A percentile compares a stretch with the other conserved stretches of the same genome.
phyloP scores from a whole-genome alignment of 345 rosid genomes.

The Syzygium oleosum region DNA sequence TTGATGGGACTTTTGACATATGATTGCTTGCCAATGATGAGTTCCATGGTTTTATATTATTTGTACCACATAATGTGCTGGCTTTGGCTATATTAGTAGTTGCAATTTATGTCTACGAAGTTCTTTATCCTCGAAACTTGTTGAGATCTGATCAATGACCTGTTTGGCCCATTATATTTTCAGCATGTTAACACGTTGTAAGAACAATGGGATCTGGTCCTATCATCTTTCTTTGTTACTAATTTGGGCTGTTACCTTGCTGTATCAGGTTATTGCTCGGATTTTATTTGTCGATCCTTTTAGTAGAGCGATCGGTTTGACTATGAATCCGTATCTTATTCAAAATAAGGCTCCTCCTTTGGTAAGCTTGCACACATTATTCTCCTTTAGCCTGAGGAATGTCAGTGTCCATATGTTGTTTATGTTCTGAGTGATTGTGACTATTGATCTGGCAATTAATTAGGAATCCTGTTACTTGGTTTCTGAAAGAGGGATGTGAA shows the following conservation, averaged over 20 bases:
- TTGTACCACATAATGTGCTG: background rate
- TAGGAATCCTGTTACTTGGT: background rate
- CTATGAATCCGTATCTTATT: constrained; percentile 78
- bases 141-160: background rate
- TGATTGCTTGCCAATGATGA: background rate
- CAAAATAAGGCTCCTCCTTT: constrained; percentile 64
- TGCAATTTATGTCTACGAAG: background rate
- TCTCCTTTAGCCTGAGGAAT: background rate
- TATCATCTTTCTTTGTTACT: background rate
- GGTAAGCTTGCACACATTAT: constrained; percentile 33
- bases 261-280: constrained; percentile 73
- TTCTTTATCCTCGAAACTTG: background rate
- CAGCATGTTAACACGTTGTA: background rate
- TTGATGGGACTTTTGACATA: background rate
- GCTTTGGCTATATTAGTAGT: background rate
- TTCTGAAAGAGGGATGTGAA: background rate
- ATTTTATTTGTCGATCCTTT: constrained; percentile 86
- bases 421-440: background rate
- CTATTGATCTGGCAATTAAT: background rate
- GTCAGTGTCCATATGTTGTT: background rate
- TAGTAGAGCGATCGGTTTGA: constrained; percentile 92
- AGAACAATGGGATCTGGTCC: background rate
- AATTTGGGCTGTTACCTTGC: background rate
- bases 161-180: background rate
- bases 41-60: background rate